A percentile compares a stretch with the other conserved stretches of the same genome.
phyloP scores from a whole-genome alignment of 1,284 basidiomycete species.

The Sphaerobolus stellatus region DNA sequence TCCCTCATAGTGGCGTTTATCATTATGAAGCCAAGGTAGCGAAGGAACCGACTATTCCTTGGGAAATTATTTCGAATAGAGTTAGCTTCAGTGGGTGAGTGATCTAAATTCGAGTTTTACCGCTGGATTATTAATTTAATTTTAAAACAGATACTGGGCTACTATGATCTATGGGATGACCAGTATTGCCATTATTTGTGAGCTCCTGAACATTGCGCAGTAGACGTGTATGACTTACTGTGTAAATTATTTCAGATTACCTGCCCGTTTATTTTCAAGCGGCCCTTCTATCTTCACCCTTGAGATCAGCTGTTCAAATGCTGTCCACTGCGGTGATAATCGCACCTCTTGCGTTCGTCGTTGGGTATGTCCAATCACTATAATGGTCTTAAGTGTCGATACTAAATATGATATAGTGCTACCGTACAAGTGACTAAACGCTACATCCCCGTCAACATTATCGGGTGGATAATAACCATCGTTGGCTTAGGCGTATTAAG shows the following conservation, averaged over 20 bases:
- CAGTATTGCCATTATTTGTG: background rate
- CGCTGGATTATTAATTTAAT: background rate
- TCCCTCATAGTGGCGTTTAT: constrained; percentile 33
- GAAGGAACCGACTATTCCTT: constrained; percentile 19
- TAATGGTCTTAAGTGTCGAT: too few species aligned
- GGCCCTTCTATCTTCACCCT: constrained; percentile 28
- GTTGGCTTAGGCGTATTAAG: constrained; percentile 31
- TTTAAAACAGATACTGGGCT: background rate
- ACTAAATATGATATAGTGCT: too few species aligned
- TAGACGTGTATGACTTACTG: constrained; percentile 2
- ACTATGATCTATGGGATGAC: background rate
- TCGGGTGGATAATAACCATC: constrained; percentile 29
- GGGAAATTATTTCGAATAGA: constrained; percentile 15
- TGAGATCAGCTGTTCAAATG: constrained; percentile 28
- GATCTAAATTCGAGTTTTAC: background rate
- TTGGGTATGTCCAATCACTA: too few species aligned
- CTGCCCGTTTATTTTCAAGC: constrained; percentile 42
- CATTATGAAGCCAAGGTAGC: constrained; percentile 23
- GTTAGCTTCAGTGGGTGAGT: constrained; percentile 1
- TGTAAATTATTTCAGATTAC: constrained; percentile 25
- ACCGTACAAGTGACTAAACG: constrained; percentile 18
- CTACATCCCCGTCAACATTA: constrained; percentile 25
- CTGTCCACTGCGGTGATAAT: constrained; percentile 20
- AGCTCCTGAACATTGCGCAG: background rate
- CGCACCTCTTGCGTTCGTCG: constrained; percentile 24